Evolutionary conservation across 257 asterid species (phyloP), one percentile per base, ranked within the genome.

Genomic region (Handroanthus guayacan): DNA sequence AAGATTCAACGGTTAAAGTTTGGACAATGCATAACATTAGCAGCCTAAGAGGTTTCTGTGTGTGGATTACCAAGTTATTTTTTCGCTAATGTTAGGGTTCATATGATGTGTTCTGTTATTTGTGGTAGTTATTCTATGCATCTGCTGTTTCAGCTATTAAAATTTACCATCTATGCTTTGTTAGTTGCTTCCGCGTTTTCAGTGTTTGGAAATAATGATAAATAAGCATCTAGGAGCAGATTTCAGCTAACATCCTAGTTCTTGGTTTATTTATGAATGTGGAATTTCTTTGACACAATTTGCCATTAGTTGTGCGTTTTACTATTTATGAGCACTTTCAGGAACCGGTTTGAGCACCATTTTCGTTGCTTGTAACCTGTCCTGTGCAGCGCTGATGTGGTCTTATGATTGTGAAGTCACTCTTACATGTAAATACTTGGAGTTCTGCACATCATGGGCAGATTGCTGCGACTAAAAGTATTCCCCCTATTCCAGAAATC

Each of bases 351-450:
- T 48, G 34, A 31, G 17, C 61, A 48, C 36, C 62, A 20, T 36
- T 13, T 54, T 62, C 52, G 31, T 25, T 25, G 31, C 31, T 25
- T 13, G 20, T 57, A 43, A 61, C 47, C 39, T 20, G 54, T 61
- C 17, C 39, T 62, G 62, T 71, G 77, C 82, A 78, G 82, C 73
- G 57, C 13, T 39, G 45, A 55, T 41, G 51, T 39, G 45, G 41
- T 76, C 74, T 56, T 43, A 31, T 39, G 18, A 60, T 77, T 61
- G 72, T 17, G 43, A 50, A 66, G 54, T 67, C 36, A 10, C 20
- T 39, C 54, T 57, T 25, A 57, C 43, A 16, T 71, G 77, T 71
- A 78, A 62, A 71, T 78, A 71, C 51, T 52, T 39, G 62, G 72
- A 31, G 20, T 62, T 52, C 5, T 54, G 78, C 51, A 51, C 71